Evolutionary conservation across 1,284 basidiomycete genomes (phyloP).

Genomic region (Tilletia setariae): DNA sequence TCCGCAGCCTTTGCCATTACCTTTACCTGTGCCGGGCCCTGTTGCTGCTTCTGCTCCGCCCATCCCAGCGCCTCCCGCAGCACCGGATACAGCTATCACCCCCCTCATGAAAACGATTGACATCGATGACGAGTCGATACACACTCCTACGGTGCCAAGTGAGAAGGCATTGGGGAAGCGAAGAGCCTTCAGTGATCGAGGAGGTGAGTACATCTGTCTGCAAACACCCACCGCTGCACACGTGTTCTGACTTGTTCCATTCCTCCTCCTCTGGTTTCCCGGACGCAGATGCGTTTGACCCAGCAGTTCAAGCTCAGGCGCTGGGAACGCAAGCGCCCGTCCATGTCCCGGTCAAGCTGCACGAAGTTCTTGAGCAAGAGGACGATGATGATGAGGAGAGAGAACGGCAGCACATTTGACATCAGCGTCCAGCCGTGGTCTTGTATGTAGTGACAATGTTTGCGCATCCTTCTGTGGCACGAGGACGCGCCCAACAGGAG

Average conservation of each 20-base stretch:
- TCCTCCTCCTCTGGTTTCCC: neutral
- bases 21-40: neutral
- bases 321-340: slow-evolving; percentile 7
- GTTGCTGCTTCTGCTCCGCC: slow-evolving; percentile 5
- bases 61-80: neutral
- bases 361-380: slow-evolving; percentile 10
- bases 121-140: slow-evolving; percentile 28
- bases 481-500: too few relatives aligned
- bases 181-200: slow-evolving; percentile 25
- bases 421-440: too few relatives aligned
- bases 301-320: slow-evolving; percentile 9
- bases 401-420: too few relatives aligned
- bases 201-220: neutral
- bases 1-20: neutral
- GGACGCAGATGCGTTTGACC: slow-evolving; percentile 16
- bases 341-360: slow-evolving; percentile 13
- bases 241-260: neutral
- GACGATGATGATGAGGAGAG: neutral
- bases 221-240: neutral
- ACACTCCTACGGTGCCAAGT: slow-evolving; percentile 36
- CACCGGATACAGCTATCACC: neutral
- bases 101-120: neutral
- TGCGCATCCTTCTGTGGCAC: too few relatives aligned
- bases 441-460: too few relatives aligned
- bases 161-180: slow-evolving; percentile 47